Base-by-base conservation (phyloP, 371 early-diverging fungal genomes). In the Mucor ambiguus region DNA sequence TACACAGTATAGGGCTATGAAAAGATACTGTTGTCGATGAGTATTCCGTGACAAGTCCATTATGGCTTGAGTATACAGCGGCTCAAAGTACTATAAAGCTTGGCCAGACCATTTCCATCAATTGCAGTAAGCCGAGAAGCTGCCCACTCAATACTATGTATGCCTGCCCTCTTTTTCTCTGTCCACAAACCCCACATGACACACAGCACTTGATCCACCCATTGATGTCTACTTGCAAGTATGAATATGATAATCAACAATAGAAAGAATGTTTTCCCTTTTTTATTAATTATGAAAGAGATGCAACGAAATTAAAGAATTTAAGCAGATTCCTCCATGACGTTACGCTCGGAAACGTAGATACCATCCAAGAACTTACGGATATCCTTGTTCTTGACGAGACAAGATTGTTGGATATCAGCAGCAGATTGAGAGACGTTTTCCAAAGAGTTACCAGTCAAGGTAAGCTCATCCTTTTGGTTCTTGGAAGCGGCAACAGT, bases 331-430 rank as follows among this genome's bases (percentile, higher is more conserved):
- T 78, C 63, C 30, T 78, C 63, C 46, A 83, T 61, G 58, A 79
- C 79, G 35, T 78, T 79, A 67, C 84, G 84, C 83, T 95, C 93
- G 64, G 96, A 96, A 69, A 98, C 95, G 91, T 97, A 98, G 93
- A 98, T 93, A 91, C 98, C 99, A 85, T 99, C 99, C 83, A 99
- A 89, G 94, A 99, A 99, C 88, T 98, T 97, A 89, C 99, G 95
- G 85, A 96, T 96, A 96, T 96, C 96, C 87, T 92, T 90, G 83
- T 92, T 92, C 87, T 91, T 92, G 70, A 92, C 92, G 58, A 85
- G 77, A 77, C 87, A 86, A 70, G 88, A 81, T 72, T 93, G 92
- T 68, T 90, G 88, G 71, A 96, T 92, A 71, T 85, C 85, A 66
- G 93, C 95, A 72, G 95, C 91, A 67, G 95, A 94, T 89, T 99